Percentiles rank a stretch among this genome's conserved stretches.
Conservation (phyloP, 1,284 basidiomycete genomes). For the Microbotryum intermedium region DNA sequence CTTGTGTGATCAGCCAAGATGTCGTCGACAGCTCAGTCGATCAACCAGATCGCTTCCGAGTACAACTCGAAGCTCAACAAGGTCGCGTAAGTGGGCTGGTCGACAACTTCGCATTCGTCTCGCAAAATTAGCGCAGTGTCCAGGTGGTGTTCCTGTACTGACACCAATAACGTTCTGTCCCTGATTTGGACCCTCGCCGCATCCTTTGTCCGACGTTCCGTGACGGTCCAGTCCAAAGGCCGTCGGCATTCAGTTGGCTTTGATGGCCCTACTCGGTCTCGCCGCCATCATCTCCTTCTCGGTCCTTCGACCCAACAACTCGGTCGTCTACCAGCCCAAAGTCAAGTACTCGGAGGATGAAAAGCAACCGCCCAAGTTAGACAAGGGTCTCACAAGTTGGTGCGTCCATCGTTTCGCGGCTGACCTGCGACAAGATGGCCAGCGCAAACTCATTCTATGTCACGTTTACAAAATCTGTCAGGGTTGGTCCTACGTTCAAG, state of each 20-base stretch:
- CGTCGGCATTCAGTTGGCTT: constrained; percentile 67
- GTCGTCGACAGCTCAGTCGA: no score
- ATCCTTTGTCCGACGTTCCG: neutral
- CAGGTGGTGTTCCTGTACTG: no score
- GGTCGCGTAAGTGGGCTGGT: constrained; percentile 30
- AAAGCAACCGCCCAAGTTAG: constrained; percentile 69
- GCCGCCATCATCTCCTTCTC: constrained; percentile 63
- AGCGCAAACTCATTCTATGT: neutral
- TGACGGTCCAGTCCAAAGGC: constrained; percentile 49
- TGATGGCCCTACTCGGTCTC: constrained; percentile 44
- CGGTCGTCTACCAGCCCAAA: constrained; percentile 76
- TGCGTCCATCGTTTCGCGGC: neutral
- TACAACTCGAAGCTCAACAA: constrained; percentile 36
- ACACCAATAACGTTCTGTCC: neutral
- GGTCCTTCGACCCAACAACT: constrained; percentile 67
- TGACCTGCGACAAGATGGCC: neutral
- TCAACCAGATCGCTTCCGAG: constrained; percentile 31
- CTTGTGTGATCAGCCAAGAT: no score
- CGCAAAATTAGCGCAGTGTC: neutral
- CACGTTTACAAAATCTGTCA: constrained; percentile 6
- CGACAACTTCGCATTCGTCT: neutral
- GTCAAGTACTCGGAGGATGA: constrained; percentile 72
- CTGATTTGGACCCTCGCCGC: neutral
- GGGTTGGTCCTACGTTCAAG: constrained; percentile 76
- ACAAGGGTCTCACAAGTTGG: constrained; percentile 67